Conservation (phyloP, 2,329 filamentous ascomycete species). For the Pyrenochaeta sp. region DNA sequence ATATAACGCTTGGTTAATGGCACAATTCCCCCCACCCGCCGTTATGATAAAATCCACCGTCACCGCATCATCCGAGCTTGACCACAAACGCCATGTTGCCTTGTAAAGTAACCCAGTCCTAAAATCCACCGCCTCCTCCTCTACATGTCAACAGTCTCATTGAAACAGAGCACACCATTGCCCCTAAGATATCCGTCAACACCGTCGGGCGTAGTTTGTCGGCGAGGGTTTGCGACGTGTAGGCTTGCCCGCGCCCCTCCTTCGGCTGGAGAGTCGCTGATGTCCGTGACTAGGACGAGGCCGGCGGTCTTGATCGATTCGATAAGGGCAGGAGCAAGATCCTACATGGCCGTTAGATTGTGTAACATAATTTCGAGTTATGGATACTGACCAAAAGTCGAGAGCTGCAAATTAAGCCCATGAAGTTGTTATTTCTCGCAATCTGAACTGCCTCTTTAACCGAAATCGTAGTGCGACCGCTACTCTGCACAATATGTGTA, state of each 20-base stretch:
- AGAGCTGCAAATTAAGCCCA: conserved; percentile 93
- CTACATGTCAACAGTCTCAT: conserved; percentile 76
- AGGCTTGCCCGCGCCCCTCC: conserved; percentile 45
- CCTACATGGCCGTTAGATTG: conserved; percentile 60
- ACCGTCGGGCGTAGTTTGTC: conserved; percentile 71
- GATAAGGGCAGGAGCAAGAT: conserved; percentile 90
- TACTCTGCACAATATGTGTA: conserved; percentile 61
- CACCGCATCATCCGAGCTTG: background rate
- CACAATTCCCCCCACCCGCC: conserved; percentile 3
- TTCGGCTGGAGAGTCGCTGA: conserved; percentile 65
- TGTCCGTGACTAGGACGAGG: conserved; percentile 89
- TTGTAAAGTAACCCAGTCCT: background rate
- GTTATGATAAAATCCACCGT: background rate
- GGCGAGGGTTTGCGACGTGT: conserved; percentile 51
- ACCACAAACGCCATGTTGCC: background rate
- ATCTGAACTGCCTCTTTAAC: conserved; percentile 95
- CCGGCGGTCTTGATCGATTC: conserved; percentile 95
- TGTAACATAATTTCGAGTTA: background rate
- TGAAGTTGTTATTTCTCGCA: conserved; percentile 95
- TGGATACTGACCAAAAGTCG: conserved; percentile 75
- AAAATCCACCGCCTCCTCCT: background rate
- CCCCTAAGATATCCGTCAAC: conserved; percentile 87
- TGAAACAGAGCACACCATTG: conserved; percentile 90
- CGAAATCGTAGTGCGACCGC: conserved; percentile 78
- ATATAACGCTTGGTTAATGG: background rate